A percentile compares a stretch with the other conserved stretches of the same genome.
These are phyloP conservation scores for Pholiota molesta DNA, from an alignment of 768 basidiomycete genomes.

Conservation along the genomic window DNA sequence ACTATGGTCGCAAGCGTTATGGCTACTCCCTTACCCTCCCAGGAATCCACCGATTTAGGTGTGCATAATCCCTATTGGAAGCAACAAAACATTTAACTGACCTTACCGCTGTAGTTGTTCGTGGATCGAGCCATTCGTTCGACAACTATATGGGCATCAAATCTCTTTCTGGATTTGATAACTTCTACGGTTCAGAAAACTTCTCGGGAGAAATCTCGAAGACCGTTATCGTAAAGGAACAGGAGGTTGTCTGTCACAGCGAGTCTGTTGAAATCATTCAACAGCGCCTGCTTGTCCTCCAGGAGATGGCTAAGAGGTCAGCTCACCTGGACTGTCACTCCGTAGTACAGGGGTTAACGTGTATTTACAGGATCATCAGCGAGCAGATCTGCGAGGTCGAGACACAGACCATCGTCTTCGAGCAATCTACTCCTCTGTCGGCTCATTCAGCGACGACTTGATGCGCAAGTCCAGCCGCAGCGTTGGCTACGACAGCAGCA, in stretches of 20 bases:
- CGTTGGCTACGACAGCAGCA: constrained; percentile 41
- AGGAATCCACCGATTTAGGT: constrained; percentile 18
- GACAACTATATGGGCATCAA: constrained; percentile 41
- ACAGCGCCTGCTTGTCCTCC: constrained; percentile 46
- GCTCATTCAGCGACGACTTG: constrained; percentile 41
- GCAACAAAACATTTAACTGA: not conserved
- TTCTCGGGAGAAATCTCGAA: constrained; percentile 37
- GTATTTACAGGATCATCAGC: constrained; percentile 38
- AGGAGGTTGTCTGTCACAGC: constrained; percentile 43
- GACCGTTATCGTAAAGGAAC: constrained; percentile 30
- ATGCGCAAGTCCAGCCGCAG: constrained; percentile 36
- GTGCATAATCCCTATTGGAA: not conserved
- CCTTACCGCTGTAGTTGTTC: constrained; percentile 3
- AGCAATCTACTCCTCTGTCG: constrained; percentile 40
- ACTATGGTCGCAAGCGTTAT: constrained; percentile 31
- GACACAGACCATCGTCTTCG: constrained; percentile 46
- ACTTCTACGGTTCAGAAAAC: constrained; percentile 48
- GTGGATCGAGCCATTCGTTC: constrained; percentile 26
- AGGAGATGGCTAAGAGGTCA: constrained; percentile 49
- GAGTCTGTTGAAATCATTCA: constrained; percentile 44
- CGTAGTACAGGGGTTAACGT: not conserved
- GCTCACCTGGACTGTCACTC: not conserved
- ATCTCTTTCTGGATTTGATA: constrained; percentile 42
- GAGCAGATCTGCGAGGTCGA: constrained; percentile 54
- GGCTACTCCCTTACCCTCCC: constrained; percentile 22